A percentile compares a stretch with the other conserved stretches of the same genome.
Evolutionary conservation across 140 eudicot species (phyloP).

Genomic region (Anethum foeniculum): DNA sequence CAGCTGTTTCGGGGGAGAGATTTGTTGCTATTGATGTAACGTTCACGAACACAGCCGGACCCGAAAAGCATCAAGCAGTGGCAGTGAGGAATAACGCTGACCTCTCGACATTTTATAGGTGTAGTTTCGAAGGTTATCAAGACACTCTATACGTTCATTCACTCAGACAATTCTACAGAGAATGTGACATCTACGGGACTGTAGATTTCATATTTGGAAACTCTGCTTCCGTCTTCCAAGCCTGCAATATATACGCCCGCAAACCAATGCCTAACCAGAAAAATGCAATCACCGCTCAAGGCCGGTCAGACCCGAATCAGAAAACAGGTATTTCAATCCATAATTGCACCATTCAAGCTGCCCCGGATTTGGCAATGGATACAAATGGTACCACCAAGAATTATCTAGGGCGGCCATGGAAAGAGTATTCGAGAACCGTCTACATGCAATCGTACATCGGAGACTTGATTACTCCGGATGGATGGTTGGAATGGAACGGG

Average conservation of each 20-base stretch:
- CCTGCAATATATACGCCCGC: conserved; percentile 45
- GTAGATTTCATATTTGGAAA: conserved; percentile 58
- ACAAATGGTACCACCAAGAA: conserved; percentile 18
- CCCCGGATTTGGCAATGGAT: conserved; percentile 29
- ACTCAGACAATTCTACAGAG: conserved; percentile 40
- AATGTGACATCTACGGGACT: conserved; percentile 45
- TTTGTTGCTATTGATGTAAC: conserved; percentile 47
- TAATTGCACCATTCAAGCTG: conserved; percentile 41
- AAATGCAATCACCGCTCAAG: conserved; percentile 52
- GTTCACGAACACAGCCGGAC: conserved; percentile 48
- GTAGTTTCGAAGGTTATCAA: conserved; percentile 50
- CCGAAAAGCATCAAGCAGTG: conserved; percentile 52
- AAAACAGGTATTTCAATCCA: conserved; percentile 46
- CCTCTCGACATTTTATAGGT: conserved; percentile 37
- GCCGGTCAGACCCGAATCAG: conserved; percentile 50
- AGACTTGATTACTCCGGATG: conserved; percentile 39
- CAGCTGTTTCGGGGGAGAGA: conserved; percentile 41
- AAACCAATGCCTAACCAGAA: conserved; percentile 37
- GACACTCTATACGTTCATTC: conserved; percentile 54
- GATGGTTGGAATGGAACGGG: conserved; percentile 55
- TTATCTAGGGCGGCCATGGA: conserved; percentile 48
- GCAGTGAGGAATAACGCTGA: conserved; percentile 40
- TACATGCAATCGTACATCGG: conserved; percentile 32
- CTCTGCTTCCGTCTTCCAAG: conserved; percentile 47
- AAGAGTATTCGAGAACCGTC: conserved; percentile 40